Base-by-base conservation (phyloP, 1,284 basidiomycete species). In the Cryptococcus hybrid region DNA sequence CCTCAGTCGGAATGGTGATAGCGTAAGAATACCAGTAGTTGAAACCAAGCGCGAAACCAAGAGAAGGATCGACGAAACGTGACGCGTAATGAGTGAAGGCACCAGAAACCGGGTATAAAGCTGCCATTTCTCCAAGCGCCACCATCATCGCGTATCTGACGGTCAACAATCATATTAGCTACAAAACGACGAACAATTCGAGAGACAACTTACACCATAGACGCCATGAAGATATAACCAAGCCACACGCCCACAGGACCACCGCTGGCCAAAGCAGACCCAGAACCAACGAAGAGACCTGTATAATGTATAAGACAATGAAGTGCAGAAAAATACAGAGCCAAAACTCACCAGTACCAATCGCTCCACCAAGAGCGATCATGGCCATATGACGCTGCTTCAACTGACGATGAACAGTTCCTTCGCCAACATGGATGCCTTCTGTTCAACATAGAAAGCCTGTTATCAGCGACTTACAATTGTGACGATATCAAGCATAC, bases 21-120 rank as follows among this genome's bases (percentile, higher is more conserved):
- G 68, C 69, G 59, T 65, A 75, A 7, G 65, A 71, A 58, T 75
- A 75, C 68, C 65, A 64, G 60, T 71, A 74, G 65, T 68, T 74
- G 60, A 70, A 35, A 58, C 77, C 78, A 66, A 81, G 62, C 56
- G 80, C 80, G 58, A 81, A 82, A 15, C 79, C 79, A 11, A 83
- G 64, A 9, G 80, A 76, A 7, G 81, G 80, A 59, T 83, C 80
- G 56, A 83, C 78, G 68, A 84, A 84, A 18, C 83, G 80, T 13
- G 70, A 60, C 8, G 71, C 68, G 50, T 75, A 76, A 54, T 76
- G 73, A 9, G 75, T 75, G 66, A 77, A 77, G 12, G 67, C 73
- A 35, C 77, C 77, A 1, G 75, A 56, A 18, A 76, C 69, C 5
- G 77, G 75, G 60, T 66, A 72, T 13, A 78, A 62, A 13, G 79